Conservation (phyloP, 176 grass and related monocot species). For the Cenchrus fungigraminus region DNA sequence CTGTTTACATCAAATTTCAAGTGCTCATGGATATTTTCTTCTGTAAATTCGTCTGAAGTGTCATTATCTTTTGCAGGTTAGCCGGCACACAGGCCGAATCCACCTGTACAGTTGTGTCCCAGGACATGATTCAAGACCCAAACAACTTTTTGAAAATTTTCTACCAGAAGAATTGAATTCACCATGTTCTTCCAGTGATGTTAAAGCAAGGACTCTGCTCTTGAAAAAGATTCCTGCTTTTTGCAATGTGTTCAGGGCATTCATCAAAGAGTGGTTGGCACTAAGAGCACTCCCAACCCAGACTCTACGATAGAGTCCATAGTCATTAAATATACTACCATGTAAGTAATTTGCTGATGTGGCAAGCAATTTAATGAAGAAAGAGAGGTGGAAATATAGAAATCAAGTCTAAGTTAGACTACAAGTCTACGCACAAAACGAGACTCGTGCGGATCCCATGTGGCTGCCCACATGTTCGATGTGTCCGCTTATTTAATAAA, state of each 20-base stretch:
- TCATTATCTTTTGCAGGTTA: conserved; percentile 69
- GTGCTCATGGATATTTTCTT: background rate
- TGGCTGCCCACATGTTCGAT: too few relatives aligned
- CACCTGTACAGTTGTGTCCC: conserved; percentile 92
- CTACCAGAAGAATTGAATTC: conserved; percentile 82
- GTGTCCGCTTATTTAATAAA: too few relatives aligned
- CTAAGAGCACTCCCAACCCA: conserved; percentile 11
- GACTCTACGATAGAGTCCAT: too few relatives aligned
- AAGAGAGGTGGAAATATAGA: too few relatives aligned
- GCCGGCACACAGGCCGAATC: conserved; percentile 83
- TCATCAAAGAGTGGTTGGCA: conserved; percentile 81
- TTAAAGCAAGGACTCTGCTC: conserved; percentile 47
- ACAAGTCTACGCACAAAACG: too few relatives aligned
- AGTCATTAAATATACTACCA: too few relatives aligned
- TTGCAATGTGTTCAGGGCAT: conserved; percentile 65
- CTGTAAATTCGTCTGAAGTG: background rate
- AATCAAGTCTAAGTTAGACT: too few relatives aligned
- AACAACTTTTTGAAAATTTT: conserved; percentile 89
- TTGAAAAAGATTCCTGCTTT: conserved; percentile 75
- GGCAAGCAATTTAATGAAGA: too few relatives aligned
- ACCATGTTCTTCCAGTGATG: conserved; percentile 49
- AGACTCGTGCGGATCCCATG: too few relatives aligned
- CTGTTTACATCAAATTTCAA: too few relatives aligned
- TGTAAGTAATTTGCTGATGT: too few relatives aligned
- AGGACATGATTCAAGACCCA: conserved; percentile 75